phyloP scores from a whole-genome alignment of 148 eudicot genomes.

The Pouteria glomerata region DNA sequence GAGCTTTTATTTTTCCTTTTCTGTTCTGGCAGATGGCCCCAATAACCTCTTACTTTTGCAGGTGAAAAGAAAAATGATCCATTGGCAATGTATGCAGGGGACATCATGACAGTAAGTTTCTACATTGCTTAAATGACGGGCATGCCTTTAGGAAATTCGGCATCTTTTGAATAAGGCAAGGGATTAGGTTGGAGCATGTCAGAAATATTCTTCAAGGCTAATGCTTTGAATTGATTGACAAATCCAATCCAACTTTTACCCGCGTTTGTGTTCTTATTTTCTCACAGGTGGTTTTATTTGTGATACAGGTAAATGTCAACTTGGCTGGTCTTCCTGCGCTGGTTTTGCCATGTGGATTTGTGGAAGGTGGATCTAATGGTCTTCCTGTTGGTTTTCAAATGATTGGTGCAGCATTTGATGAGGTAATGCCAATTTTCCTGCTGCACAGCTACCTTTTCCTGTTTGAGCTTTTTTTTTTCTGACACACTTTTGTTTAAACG shows the following conservation, averaged over 20 bases:
- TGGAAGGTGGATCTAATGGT: slow-evolving; percentile 45
- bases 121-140: background rate
- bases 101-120: slow-evolving; percentile 87
- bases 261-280: background rate
- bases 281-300: slow-evolving; percentile 5
- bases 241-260: background rate
- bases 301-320: slow-evolving; percentile 86
- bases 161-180: background rate
- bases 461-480: background rate
- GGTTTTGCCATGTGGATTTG: slow-evolving; percentile 90
- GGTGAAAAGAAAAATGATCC: slow-evolving; percentile 98
- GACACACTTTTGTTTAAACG: background rate
- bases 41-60: slow-evolving; percentile 25
- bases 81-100: slow-evolving; percentile 97
- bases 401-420: slow-evolving; percentile 92
- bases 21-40: slow-evolving; percentile 6
- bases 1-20: background rate
- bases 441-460: background rate
- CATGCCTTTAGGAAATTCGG: background rate
- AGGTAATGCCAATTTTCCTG: slow-evolving; percentile 37
- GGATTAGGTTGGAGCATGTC: background rate
- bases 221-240: background rate
- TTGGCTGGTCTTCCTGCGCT: slow-evolving; percentile 97
- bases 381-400: slow-evolving; percentile 93
- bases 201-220: too few relatives aligned